A percentile compares a stretch with the other conserved stretches of the same genome.
Evolutionary conservation across 257 asterid genomes (phyloP).

Genomic region (Perilla frutescens): DNA sequence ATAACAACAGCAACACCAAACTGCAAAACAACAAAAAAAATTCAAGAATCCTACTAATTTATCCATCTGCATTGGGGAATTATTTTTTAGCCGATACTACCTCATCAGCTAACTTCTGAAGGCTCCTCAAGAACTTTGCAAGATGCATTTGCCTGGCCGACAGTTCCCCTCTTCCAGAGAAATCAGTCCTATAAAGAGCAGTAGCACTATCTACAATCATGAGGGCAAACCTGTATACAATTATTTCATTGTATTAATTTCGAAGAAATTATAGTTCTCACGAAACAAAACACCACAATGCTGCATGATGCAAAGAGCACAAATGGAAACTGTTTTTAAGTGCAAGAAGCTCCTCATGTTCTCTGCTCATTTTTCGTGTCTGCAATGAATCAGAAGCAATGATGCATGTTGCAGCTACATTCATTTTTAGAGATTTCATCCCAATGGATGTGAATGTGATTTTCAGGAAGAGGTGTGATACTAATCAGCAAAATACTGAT

Average conservation of each 20-base stretch:
- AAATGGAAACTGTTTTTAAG: background rate
- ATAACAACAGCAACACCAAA: constrained; percentile 95
- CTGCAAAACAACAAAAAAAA: constrained; percentile 43
- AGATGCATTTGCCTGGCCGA: constrained; percentile 99
- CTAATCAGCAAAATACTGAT: too few species aligned
- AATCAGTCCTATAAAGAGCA: constrained; percentile 96
- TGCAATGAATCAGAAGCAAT: too few species aligned
- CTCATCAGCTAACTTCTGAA: constrained; percentile 97
- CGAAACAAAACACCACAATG: background rate
- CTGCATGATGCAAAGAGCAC: background rate
- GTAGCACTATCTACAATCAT: constrained; percentile 98
- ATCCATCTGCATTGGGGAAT: background rate
- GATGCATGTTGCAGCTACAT: too few species aligned
- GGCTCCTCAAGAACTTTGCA: constrained; percentile 95
- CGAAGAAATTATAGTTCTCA: background rate
- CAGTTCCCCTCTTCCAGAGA: constrained; percentile 93
- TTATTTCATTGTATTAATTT: constrained; percentile 1
- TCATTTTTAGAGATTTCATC: too few species aligned
- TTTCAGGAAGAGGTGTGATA: too few species aligned
- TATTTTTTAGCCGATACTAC: constrained; percentile 31
- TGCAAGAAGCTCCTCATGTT: too few species aligned
- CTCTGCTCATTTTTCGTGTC: too few species aligned
- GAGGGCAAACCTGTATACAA: constrained; percentile 76
- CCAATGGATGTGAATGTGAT: too few species aligned
- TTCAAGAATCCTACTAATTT: background rate